phyloP scores from a whole-genome alignment of 2,329 filamentous ascomycete species.

The Lasiodiplodia sp. region DNA sequence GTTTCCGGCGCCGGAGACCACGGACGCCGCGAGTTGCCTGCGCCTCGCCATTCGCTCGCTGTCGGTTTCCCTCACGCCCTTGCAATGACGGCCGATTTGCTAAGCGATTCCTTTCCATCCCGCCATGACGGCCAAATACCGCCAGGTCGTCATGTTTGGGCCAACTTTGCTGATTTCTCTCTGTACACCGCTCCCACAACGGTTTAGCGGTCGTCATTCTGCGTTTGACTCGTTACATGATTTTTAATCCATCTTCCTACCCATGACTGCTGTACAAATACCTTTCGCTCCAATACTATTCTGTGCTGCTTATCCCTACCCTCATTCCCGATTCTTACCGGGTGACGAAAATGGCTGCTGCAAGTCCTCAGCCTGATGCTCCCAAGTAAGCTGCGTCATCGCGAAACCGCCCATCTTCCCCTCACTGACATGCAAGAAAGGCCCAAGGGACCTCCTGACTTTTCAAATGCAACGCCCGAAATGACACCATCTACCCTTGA shows the following conservation, averaged over 20 bases:
- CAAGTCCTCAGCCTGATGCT: not conserved
- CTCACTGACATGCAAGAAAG: not conserved
- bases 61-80: slow-evolving; percentile 14
- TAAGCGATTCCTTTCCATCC: slow-evolving; percentile 4
- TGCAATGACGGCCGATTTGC: slow-evolving; percentile 1
- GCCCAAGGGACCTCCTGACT: not conserved
- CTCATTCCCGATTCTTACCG: not conserved
- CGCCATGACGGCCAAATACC: slow-evolving; percentile 22
- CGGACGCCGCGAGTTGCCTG: not conserved
- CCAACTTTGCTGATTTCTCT: not conserved
- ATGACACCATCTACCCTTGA: slow-evolving; percentile 6
- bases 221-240: slow-evolving; percentile 1
- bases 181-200: slow-evolving; percentile 13
- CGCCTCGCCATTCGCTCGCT: slow-evolving; percentile 10
- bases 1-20: not conserved
- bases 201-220: slow-evolving; percentile 24
- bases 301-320: not conserved
- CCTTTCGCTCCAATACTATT: not conserved
- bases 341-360: slow-evolving; percentile 1
- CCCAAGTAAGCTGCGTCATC: slow-evolving; percentile 5
- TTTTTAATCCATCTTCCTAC: slow-evolving; percentile 10
- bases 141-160: slow-evolving; percentile 15
- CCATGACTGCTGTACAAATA: slow-evolving; percentile 5
- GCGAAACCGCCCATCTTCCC: not conserved
- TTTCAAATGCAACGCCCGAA: not conserved